Conservation (phyloP, 1,284 basidiomycete genomes). For the Marasmius sp. region DNA sequence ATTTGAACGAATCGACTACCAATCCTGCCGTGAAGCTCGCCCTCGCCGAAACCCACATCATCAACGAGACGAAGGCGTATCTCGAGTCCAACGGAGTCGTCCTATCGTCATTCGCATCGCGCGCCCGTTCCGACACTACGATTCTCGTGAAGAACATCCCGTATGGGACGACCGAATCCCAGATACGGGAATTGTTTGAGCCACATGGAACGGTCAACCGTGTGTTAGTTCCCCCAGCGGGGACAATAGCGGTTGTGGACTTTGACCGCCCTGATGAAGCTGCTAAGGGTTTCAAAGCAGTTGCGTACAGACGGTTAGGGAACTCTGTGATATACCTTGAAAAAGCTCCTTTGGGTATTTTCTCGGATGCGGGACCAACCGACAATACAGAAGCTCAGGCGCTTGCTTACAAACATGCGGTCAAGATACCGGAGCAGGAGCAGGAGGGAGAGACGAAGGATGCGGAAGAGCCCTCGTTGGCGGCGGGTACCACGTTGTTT, state of each 20-base stretch:
- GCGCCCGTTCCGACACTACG: constrained; percentile 72
- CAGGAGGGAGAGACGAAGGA: constrained; percentile 21
- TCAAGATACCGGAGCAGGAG: constrained; percentile 43
- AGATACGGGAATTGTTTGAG: constrained; percentile 80
- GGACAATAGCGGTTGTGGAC: constrained; percentile 93
- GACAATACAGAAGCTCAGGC: constrained; percentile 13
- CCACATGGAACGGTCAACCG: constrained; percentile 76
- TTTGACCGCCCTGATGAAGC: constrained; percentile 76
- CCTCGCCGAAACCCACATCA: constrained; percentile 94
- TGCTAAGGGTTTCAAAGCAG: constrained; percentile 72
- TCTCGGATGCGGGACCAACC: constrained; percentile 39
- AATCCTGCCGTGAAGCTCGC: constrained; percentile 87
- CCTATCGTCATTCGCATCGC: constrained; percentile 55
- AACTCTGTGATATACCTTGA: constrained; percentile 92
- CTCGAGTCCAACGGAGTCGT: constrained; percentile 75
- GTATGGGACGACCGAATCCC: constrained; percentile 78
- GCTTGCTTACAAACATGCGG: constrained; percentile 37
- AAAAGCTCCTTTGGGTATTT: constrained; percentile 87
- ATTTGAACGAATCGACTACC: constrained; percentile 26
- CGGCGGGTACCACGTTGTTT: constrained; percentile 84
- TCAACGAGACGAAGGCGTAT: constrained; percentile 92
- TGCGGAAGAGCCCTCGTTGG: constrained; percentile 43
- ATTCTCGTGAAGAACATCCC: constrained; percentile 98
- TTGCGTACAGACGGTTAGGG: constrained; percentile 88
- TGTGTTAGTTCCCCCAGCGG: constrained; percentile 88